Conservation (phyloP, 2,329 filamentous ascomycete genomes). For the Beauveria pseudobassiana region DNA sequence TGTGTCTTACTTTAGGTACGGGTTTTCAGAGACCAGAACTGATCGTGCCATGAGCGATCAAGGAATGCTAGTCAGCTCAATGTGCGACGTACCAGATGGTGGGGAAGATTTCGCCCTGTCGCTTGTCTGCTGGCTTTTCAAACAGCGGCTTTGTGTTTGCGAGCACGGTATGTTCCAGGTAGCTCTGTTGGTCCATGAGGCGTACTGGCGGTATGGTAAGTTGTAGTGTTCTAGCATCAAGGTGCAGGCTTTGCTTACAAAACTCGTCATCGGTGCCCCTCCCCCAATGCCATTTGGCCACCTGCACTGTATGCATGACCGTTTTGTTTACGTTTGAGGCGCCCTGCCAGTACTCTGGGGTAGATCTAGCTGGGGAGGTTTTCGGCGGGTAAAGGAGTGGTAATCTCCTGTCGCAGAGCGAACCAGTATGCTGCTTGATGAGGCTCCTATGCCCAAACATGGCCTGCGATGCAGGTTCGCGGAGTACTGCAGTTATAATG, state of each 20-base stretch:
- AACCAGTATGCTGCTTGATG: constrained; percentile 35
- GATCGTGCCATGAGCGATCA: constrained; percentile 32
- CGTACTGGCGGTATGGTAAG: constrained; percentile 20
- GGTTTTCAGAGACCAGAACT: constrained; percentile 32
- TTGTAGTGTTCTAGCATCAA: background rate
- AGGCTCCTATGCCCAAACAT: constrained; percentile 29
- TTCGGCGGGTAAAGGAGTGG: constrained; percentile 31
- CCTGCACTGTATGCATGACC: constrained; percentile 33
- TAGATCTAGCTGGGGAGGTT: constrained; percentile 30
- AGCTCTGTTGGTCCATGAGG: constrained; percentile 28
- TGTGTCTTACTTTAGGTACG: constrained; percentile 24
- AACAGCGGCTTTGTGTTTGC: constrained; percentile 27
- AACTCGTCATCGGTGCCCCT: constrained; percentile 29
- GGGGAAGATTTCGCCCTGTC: constrained; percentile 32
- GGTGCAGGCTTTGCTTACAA: constrained; percentile 20
- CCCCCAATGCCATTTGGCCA: constrained; percentile 34
- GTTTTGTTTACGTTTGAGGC: constrained; percentile 32
- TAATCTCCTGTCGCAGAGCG: constrained; percentile 34
- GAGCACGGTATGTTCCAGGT: constrained; percentile 27
- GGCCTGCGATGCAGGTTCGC: constrained; percentile 28
- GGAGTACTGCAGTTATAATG: constrained; percentile 32
- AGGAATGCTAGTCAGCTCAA: constrained; percentile 33
- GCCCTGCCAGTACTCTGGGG: constrained; percentile 26
- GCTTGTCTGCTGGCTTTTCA: constrained; percentile 25
- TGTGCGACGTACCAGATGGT: constrained; percentile 32